Conservation (phyloP, 345 rosid genomes). For the Eucalyptus cloeziana region DNA sequence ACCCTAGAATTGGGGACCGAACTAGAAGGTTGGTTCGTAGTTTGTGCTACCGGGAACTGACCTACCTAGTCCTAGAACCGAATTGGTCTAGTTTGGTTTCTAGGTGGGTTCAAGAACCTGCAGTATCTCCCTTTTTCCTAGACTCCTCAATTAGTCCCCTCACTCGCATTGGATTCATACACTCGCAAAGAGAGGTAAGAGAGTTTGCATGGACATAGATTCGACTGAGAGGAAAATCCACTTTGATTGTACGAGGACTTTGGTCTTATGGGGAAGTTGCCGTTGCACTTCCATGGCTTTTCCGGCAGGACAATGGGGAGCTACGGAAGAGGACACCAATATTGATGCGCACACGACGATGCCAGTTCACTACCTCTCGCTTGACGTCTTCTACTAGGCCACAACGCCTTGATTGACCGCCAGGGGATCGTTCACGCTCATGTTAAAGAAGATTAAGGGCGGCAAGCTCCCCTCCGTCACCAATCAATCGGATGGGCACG, state of each 20-base stretch:
- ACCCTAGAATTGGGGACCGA: background rate
- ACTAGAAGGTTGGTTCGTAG: background rate
- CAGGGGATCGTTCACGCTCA: background rate
- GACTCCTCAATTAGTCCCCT: background rate
- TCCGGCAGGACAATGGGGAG: background rate
- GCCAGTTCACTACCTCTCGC: no score
- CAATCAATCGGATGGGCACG: no score
- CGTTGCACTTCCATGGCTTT: background rate
- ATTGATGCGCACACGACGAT: background rate
- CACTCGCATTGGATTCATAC: background rate
- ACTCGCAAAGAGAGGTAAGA: background rate
- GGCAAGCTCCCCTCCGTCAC: no score
- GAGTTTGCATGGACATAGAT: background rate
- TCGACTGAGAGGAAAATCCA: background rate
- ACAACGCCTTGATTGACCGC: background rate
- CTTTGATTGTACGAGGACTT: background rate
- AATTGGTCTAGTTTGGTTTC: background rate
- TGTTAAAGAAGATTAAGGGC: no score
- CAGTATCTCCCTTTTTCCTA: background rate
- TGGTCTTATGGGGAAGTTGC: background rate
- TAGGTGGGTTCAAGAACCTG: background rate
- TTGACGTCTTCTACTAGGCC: no score
- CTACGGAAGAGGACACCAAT: background rate
- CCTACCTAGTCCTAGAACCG: background rate
- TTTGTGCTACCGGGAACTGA: accelerated